Conservation (phyloP, 192 early-diverging fungal species). For the Coemansia sp. region DNA sequence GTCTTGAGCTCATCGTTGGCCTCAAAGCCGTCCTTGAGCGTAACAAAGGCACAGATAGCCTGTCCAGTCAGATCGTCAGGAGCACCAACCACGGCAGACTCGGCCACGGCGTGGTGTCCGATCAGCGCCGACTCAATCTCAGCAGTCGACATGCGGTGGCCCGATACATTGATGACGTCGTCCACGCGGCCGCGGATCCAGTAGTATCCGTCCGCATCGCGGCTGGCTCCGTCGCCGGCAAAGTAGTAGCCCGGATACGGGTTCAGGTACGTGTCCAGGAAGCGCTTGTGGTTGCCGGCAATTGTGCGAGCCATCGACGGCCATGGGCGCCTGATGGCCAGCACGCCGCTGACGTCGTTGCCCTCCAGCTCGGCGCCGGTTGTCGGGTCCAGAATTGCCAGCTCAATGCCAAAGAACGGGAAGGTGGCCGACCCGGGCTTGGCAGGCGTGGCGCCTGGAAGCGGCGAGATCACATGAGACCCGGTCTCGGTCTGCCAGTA, state of each 20-base stretch:
- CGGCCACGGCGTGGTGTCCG: conserved; percentile 74
- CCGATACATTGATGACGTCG: conserved; percentile 95
- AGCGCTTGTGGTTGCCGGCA: conserved; percentile 87
- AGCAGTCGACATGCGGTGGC: conserved; percentile 90
- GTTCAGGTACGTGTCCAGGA: conserved; percentile 88
- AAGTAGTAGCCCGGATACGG: conserved; percentile 94
- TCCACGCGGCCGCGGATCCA: conserved; percentile 92
- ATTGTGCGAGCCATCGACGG: conserved; percentile 91
- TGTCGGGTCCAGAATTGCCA: conserved; percentile 78
- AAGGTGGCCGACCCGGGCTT: conserved; percentile 95
- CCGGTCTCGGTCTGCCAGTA: conserved; percentile 96
- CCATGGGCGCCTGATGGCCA: conserved; percentile 83
- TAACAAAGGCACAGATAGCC: conserved; percentile 82
- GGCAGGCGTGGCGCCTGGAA: conserved; percentile 83
- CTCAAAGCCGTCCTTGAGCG: conserved; percentile 67
- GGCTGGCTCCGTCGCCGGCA: conserved; percentile 88
- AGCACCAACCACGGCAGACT: conserved; percentile 87
- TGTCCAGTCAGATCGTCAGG: conserved; percentile 88
- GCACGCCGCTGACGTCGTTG: conserved; percentile 86
- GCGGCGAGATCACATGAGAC: conserved; percentile 84
- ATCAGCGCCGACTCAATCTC: conserved; percentile 93
- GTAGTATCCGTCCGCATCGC: conserved; percentile 92
- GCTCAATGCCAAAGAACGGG: conserved; percentile 95
- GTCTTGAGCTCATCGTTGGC: conserved; percentile 52
- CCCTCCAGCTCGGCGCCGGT: conserved; percentile 82